Percentiles rank a stretch among this genome's conserved stretches.
phyloP scores from a whole-genome alignment of 2,329 filamentous ascomycete genomes.

The Lojkania enalia region DNA sequence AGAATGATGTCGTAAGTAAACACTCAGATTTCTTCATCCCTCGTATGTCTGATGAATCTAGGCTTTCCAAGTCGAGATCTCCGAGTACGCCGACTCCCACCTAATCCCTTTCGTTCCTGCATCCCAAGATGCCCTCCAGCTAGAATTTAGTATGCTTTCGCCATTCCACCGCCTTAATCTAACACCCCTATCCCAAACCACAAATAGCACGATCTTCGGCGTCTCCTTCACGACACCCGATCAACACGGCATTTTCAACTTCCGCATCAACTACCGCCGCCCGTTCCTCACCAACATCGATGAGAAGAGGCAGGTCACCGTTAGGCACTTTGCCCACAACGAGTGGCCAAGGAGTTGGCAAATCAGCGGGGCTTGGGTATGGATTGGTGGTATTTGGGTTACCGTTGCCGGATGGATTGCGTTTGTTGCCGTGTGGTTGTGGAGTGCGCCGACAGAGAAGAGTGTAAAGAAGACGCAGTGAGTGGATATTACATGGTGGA shows the following conservation, averaged over 20 bases:
- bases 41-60: constrained; percentile 46
- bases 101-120: constrained; percentile 75
- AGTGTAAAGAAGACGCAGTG: constrained; percentile 54
- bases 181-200: constrained; percentile 57
- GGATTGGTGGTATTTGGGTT: constrained; percentile 84
- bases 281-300: constrained; percentile 88
- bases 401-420: constrained; percentile 82
- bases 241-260: constrained; percentile 99
- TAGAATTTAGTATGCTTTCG: constrained; percentile 98
- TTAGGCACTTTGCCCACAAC: constrained; percentile 95
- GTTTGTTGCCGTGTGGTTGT: constrained; percentile 90
- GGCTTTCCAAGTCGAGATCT: constrained; percentile 86
- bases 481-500: too few relatives aligned
- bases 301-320: constrained; percentile 92
- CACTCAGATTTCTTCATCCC: neutral
- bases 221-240: constrained; percentile 83
- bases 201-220: constrained; percentile 73
- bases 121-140: constrained; percentile 74
- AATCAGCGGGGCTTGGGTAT: constrained; percentile 91
- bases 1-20: constrained; percentile 87
- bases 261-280: constrained; percentile 95
- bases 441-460: constrained; percentile 63
- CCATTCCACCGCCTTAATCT: constrained; percentile 91
- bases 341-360: constrained; percentile 91
- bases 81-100: constrained; percentile 76